Percentiles rank a stretch among this genome's conserved stretches.
These are phyloP conservation scores for Parietaria judaica DNA, from an alignment of 306 rosid species.

Conservation along the genomic window DNA sequence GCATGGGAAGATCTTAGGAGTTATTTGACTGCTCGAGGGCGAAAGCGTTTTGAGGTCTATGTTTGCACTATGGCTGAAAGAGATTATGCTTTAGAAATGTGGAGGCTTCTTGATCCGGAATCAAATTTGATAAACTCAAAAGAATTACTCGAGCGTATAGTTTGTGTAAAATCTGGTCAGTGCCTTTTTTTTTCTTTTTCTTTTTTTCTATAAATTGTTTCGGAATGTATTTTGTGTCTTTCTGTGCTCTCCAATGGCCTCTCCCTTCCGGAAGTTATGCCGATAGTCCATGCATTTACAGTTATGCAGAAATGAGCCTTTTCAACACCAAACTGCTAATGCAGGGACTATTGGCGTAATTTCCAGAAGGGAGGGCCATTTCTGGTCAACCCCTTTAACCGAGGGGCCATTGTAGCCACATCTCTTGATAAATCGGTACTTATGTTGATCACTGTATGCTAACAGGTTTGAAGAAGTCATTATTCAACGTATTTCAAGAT, in stretches of 20 bases:
- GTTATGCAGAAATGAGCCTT: no score
- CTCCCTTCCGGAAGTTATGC: no score
- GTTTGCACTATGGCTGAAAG: slow-evolving; percentile 99
- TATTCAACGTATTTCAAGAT: slow-evolving; percentile 89
- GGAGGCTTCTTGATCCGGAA: slow-evolving; percentile 99
- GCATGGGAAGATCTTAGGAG: slow-evolving; percentile 99
- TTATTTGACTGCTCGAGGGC: slow-evolving; percentile 95
- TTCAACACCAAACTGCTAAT: no score
- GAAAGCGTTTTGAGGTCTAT: slow-evolving; percentile 99
- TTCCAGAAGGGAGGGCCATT: no score
- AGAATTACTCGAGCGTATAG: slow-evolving; percentile 81
- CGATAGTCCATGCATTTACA: no score
- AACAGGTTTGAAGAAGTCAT: slow-evolving; percentile 80
- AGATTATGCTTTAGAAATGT: slow-evolving; percentile 99
- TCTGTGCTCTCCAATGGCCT: no score
- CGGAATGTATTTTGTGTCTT: neutral
- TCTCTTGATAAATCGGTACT: slow-evolving; percentile 12
- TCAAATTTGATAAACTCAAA: slow-evolving; percentile 85
- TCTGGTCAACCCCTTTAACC: no score
- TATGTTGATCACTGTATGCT: slow-evolving; percentile 9
- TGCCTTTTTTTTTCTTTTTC: slow-evolving; percentile 9
- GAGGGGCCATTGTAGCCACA: neutral
- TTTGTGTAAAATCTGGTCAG: slow-evolving; percentile 95
- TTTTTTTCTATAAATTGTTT: neutral
- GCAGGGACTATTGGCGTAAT: no score